Evolutionary conservation across 306 rosid genomes (phyloP).

Genomic region (Rubus parviflorus): DNA sequence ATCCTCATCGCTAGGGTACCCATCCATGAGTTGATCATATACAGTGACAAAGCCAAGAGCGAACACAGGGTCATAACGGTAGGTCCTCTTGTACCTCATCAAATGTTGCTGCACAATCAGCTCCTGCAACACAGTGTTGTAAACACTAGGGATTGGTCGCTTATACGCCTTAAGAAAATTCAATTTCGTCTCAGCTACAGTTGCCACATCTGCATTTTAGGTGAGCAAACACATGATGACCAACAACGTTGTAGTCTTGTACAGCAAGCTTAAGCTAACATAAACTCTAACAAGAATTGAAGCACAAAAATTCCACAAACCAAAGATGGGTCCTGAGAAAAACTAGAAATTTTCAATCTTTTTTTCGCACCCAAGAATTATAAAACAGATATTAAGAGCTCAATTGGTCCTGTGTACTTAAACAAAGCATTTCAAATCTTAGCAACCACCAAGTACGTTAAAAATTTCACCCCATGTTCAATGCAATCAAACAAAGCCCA

Average conservation of each 20-base stretch:
- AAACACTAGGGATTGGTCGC: conserved; percentile 90
- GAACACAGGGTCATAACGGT: conserved; percentile 81
- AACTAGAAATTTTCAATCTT: neutral
- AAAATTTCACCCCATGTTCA: conserved; percentile 5
- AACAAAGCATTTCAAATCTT: too few species aligned
- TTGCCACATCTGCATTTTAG: conserved; percentile 64
- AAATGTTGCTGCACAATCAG: conserved; percentile 96
- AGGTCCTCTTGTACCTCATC: conserved; percentile 85
- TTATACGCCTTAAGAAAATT: conserved; percentile 83
- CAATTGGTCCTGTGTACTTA: too few species aligned
- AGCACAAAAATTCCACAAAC: conserved; percentile 2
- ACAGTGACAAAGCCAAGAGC: conserved; percentile 96
- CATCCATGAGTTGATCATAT: conserved; percentile 96
- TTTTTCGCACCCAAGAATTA: neutral
- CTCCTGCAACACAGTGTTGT: conserved; percentile 87
- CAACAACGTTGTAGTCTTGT: conserved; percentile 19
- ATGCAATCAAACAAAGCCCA: conserved; percentile 8
- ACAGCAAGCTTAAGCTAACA: conserved; percentile 4
- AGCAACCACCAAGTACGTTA: neutral
- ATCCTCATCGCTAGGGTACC: conserved; percentile 91
- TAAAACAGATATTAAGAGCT: too few species aligned
- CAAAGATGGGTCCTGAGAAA: neutral
- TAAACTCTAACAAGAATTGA: neutral
- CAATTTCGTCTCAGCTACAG: conserved; percentile 84
- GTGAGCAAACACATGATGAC: conserved; percentile 29